phyloP scores from a whole-genome alignment of 139 green algal species.

The Coelastrella sp. region DNA sequence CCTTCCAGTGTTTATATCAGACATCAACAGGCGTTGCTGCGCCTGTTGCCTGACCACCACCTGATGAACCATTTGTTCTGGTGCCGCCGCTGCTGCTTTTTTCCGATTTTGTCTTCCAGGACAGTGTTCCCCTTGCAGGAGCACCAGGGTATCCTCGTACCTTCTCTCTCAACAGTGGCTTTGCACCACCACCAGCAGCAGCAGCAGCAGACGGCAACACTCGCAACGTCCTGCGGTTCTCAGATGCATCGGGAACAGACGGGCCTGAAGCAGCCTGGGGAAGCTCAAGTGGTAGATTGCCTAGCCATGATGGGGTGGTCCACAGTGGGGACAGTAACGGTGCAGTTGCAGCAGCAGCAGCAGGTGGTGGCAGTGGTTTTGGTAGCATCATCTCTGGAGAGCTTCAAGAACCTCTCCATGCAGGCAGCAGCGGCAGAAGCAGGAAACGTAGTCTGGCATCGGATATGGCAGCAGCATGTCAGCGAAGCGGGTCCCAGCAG shows the following conservation, averaged over 20 bases:
- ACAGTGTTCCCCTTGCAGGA: neutral
- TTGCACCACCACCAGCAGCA: conserved; percentile 7
- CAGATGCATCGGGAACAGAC: neutral
- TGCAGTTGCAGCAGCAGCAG: neutral
- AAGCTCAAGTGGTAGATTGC: neutral
- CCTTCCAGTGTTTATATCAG: no score
- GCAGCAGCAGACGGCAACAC: neutral
- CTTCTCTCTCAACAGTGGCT: neutral
- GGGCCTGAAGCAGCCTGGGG: neutral
- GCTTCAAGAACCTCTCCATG: neutral
- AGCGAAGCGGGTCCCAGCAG: neutral
- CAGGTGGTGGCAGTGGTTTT: neutral
- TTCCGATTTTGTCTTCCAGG: no score
- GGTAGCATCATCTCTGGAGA: neutral
- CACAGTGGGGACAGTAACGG: neutral
- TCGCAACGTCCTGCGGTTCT: neutral
- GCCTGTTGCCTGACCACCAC: no score
- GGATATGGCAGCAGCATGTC: conserved; percentile 28
- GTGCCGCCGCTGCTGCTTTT: no score
- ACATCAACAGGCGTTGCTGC: no score
- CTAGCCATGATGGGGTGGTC: no score
- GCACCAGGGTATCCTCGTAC: neutral
- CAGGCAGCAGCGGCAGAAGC: conserved; percentile 9
- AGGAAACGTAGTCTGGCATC: conserved; percentile 25
- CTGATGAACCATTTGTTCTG: no score